phyloP scores from a whole-genome alignment of 768 basidiomycete genomes.

The Gautieria morchelliformis region DNA sequence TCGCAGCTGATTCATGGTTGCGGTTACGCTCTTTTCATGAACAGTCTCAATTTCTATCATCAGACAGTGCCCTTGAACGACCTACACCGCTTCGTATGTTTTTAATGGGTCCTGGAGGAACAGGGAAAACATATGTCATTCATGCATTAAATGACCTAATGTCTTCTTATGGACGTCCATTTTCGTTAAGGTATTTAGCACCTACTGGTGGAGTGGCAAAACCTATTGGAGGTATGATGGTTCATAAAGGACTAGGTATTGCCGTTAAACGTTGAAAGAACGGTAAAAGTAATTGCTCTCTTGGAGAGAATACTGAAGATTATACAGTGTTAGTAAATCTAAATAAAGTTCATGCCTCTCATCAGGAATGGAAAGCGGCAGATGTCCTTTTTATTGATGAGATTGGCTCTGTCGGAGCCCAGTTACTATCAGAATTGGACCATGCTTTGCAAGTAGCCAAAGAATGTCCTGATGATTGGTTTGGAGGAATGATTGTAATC shows the following conservation, averaged over 20 bases:
- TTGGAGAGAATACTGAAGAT: neutral
- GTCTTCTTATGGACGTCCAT: constrained; percentile 13
- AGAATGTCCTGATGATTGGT: too few species aligned
- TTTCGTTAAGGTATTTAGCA: constrained; percentile 19
- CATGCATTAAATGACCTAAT: constrained; percentile 24
- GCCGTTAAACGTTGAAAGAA: constrained; percentile 10
- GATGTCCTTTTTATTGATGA: too few species aligned
- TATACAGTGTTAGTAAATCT: too few species aligned
- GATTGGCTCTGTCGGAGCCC: too few species aligned
- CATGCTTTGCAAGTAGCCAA: too few species aligned
- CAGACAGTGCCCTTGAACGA: too few species aligned
- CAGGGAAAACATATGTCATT: constrained; percentile 34
- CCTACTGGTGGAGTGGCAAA: constrained; percentile 31
- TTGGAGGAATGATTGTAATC: too few species aligned
- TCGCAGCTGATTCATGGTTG: neutral
- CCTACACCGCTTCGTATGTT: constrained; percentile 23
- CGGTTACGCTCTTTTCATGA: too few species aligned
- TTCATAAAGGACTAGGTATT: constrained; percentile 25
- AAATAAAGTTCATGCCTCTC: too few species aligned
- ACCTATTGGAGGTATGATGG: constrained; percentile 29
- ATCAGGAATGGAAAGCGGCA: too few species aligned
- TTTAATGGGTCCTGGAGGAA: constrained; percentile 30
- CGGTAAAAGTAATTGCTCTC: neutral
- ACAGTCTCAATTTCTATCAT: too few species aligned
- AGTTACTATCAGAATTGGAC: too few species aligned